Percentiles rank a stretch among this genome's conserved stretches.
phyloP scores from a whole-genome alignment of 106 monocot species.

The Dendrobium catenatum region DNA sequence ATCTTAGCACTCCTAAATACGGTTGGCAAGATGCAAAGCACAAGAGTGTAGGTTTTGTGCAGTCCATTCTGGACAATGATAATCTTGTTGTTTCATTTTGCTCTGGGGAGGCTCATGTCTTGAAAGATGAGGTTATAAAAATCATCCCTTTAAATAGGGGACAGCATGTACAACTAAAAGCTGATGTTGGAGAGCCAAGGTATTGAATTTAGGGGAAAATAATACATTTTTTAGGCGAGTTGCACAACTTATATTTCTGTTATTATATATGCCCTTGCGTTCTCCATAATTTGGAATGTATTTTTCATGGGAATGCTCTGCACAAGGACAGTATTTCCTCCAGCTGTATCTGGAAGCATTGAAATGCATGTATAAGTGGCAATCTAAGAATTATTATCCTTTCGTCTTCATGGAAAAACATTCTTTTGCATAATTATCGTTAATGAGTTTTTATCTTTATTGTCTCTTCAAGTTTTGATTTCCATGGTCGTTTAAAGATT shows the following conservation, averaged over 20 bases:
- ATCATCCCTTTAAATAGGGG: constrained; percentile 92
- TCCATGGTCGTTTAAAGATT: background rate
- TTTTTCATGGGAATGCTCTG: too few relatives aligned
- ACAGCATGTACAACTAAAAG: constrained; percentile 87
- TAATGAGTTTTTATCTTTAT: background rate
- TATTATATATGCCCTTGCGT: too few relatives aligned
- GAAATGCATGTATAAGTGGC: background rate
- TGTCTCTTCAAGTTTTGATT: background rate
- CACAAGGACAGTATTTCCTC: background rate
- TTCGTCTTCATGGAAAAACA: background rate
- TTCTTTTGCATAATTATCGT: background rate
- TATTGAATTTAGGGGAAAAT: constrained; percentile 14
- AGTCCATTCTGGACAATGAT: constrained; percentile 44
- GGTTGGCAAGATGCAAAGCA: constrained; percentile 91
- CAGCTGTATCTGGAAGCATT: background rate
- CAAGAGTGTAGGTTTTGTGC: constrained; percentile 90
- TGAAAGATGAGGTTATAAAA: constrained; percentile 70
- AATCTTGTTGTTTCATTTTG: constrained; percentile 81
- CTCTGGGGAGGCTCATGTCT: constrained; percentile 72
- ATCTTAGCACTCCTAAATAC: constrained; percentile 44
- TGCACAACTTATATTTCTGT: background rate
- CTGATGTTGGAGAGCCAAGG: constrained; percentile 79
- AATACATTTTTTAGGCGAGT: background rate
- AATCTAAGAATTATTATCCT: too few relatives aligned
- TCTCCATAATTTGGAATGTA: background rate